These are phyloP conservation scores for Podospora appendiculata DNA, from an alignment of 495 filamentous ascomycete genomes.

Conservation along the genomic window DNA sequence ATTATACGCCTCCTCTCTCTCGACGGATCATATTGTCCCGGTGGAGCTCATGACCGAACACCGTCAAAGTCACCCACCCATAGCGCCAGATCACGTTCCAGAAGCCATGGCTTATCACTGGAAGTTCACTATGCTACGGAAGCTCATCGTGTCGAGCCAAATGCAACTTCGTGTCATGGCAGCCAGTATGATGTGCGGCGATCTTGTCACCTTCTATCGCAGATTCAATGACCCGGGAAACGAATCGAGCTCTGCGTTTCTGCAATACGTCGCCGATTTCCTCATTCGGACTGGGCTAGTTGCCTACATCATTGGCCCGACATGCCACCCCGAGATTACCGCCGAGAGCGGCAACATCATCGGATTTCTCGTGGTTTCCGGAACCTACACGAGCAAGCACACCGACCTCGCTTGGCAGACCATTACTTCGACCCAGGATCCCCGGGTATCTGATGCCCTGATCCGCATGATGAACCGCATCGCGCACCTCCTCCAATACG, in stretches of 20 bases:
- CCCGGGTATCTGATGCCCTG: constrained; percentile 72
- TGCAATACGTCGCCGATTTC: constrained; percentile 58
- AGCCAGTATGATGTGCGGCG: constrained; percentile 60
- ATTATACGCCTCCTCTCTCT: constrained; percentile 35
- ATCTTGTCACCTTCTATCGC: constrained; percentile 57
- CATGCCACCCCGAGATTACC: constrained; percentile 88
- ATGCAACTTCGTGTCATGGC: constrained; percentile 83
- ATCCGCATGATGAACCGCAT: constrained; percentile 67
- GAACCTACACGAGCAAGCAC: constrained; percentile 60
- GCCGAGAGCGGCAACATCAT: constrained; percentile 73
- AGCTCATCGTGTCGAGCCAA: constrained; percentile 68
- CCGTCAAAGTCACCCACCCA: constrained; percentile 15
- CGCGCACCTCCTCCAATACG: constrained; percentile 48
- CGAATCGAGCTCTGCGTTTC: constrained; percentile 39
- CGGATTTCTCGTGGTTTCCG: constrained; percentile 79
- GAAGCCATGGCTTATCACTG: constrained; percentile 55
- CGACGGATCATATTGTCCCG: constrained; percentile 24
- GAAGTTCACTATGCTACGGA: constrained; percentile 62
- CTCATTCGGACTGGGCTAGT: constrained; percentile 60
- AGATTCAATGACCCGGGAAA: constrained; percentile 32
- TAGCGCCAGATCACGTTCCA: constrained; percentile 16
- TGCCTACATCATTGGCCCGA: constrained; percentile 81
- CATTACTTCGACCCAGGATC: constrained; percentile 74
- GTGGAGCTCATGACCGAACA: constrained; percentile 24
- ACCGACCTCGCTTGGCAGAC: constrained; percentile 83